Evolutionary conservation across 83 land plant species (phyloP).

Genomic region (Isoetes engelmannii): DNA sequence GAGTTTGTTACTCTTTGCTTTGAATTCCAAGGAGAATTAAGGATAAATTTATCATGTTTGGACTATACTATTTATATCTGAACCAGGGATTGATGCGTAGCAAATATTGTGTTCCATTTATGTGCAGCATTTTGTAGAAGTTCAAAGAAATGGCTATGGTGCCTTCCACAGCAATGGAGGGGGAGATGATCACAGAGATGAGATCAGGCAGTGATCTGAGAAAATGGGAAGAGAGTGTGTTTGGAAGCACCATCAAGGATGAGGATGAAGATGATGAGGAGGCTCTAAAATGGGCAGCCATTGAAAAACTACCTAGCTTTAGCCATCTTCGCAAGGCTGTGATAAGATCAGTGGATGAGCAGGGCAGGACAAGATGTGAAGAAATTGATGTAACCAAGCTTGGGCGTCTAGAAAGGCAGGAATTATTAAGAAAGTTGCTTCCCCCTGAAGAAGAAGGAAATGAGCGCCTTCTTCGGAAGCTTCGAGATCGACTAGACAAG

Average conservation of each 20-base stretch:
- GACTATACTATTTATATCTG: too few relatives aligned
- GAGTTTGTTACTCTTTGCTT: too few relatives aligned
- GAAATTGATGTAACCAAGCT: slow-evolving; percentile 18
- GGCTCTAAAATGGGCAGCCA: slow-evolving; percentile 21
- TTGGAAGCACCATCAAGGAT: background rate
- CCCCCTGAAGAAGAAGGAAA: slow-evolving; percentile 15
- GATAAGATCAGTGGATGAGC: slow-evolving; percentile 8
- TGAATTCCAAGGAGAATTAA: too few relatives aligned
- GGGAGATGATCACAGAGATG: too few relatives aligned
- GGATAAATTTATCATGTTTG: too few relatives aligned
- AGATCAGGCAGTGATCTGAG: too few relatives aligned
- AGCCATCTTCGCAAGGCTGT: slow-evolving; percentile 16
- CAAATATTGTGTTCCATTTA: too few relatives aligned
- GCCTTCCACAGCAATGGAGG: too few relatives aligned
- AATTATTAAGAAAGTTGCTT: slow-evolving; percentile 12
- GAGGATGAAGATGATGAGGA: slow-evolving; percentile 21
- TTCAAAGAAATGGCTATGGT: too few relatives aligned
- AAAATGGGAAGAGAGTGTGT: too few relatives aligned
- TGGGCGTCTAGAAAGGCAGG: slow-evolving; percentile 4
- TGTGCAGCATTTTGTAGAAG: too few relatives aligned
- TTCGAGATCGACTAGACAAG: slow-evolving; percentile 25
- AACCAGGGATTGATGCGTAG: too few relatives aligned
- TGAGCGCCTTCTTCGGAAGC: slow-evolving; percentile 20
- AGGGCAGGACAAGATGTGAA: slow-evolving; percentile 11
- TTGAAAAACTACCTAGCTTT: slow-evolving; percentile 16